A percentile compares a stretch with the other conserved stretches of the same genome.
These are phyloP conservation scores for Diddensiella santjacobensis DNA, from an alignment of 805 yeast species.

Conservation along the genomic window DNA sequence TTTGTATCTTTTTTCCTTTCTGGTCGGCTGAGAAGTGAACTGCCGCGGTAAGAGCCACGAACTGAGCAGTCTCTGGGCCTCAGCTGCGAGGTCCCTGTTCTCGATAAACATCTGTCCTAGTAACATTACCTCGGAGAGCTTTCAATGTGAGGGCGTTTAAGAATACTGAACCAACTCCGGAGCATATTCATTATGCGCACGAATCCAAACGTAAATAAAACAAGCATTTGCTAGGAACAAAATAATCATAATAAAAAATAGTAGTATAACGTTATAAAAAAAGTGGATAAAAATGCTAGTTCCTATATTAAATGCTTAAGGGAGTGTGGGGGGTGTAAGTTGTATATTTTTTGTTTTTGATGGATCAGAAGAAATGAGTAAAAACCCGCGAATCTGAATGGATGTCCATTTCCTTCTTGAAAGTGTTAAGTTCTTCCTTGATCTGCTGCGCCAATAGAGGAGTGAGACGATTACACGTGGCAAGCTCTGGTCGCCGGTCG, in stretches of 20 bases:
- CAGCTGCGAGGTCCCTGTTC: neutral
- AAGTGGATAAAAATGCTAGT: too few species aligned
- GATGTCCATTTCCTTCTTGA: conserved; percentile 77
- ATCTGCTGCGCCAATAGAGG: conserved; percentile 83
- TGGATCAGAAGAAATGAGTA: conserved; percentile 70
- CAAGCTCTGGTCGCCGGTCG: conserved; percentile 88
- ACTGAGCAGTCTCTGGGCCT: neutral
- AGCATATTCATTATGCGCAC: too few species aligned
- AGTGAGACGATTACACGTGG: conserved; percentile 88
- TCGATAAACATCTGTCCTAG: neutral
- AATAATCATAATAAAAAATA: too few species aligned
- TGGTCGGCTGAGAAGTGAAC: neutral
- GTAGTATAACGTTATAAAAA: too few species aligned
- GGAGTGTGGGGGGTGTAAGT: too few species aligned
- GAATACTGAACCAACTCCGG: too few species aligned
- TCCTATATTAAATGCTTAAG: too few species aligned
- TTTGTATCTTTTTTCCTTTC: neutral
- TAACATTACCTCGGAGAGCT: too few species aligned
- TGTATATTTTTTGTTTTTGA: too few species aligned
- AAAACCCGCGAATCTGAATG: conserved; percentile 75
- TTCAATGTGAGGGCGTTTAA: too few species aligned
- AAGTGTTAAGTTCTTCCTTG: conserved; percentile 74
- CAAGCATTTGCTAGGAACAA: too few species aligned
- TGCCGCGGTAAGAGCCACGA: neutral
- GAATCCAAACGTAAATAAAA: too few species aligned